A percentile compares a stretch with the other conserved stretches of the same genome.
These are phyloP conservation scores for Fragaria vesca DNA, from an alignment of 306 rosid genomes.

Conservation along the genomic window DNA sequence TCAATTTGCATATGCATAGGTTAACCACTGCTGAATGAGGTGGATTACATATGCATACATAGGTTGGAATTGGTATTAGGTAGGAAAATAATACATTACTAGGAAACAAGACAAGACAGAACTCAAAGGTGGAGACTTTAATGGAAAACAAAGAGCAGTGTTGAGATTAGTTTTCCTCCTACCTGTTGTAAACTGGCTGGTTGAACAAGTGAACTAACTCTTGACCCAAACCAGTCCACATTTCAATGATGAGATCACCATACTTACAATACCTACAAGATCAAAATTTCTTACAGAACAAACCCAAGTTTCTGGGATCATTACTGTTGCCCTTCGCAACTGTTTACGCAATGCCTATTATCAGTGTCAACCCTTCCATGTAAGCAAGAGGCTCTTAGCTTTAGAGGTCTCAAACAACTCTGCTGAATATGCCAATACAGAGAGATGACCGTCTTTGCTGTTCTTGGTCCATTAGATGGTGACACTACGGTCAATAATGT, in stretches of 20 bases:
- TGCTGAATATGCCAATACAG: slow-evolving; percentile 17
- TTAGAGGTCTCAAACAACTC: slow-evolving; percentile 26
- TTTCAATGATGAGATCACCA: neutral
- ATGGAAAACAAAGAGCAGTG: neutral
- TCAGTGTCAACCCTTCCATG: slow-evolving; percentile 28
- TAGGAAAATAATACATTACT: slow-evolving; percentile 14
- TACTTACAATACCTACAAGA: neutral
- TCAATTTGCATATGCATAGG: too few species aligned
- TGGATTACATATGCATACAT: neutral
- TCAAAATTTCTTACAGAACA: slow-evolving; percentile 17
- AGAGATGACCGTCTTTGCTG: neutral
- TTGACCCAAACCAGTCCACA: neutral
- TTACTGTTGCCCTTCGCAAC: slow-evolving; percentile 13
- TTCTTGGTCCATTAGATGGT: neutral
- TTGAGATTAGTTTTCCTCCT: neutral
- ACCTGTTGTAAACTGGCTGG: neutral
- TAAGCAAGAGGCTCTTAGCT: slow-evolving; percentile 18
- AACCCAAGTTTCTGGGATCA: slow-evolving; percentile 22
- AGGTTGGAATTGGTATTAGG: slow-evolving; percentile 12
- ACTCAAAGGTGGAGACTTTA: neutral
- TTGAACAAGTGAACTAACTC: slow-evolving; percentile 1
- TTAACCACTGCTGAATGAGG: too few species aligned
- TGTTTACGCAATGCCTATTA: slow-evolving; percentile 23
- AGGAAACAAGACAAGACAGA: neutral
- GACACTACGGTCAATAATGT: neutral